phyloP scores from a whole-genome alignment of 805 yeast species.

The Candida xiaguanensis region DNA sequence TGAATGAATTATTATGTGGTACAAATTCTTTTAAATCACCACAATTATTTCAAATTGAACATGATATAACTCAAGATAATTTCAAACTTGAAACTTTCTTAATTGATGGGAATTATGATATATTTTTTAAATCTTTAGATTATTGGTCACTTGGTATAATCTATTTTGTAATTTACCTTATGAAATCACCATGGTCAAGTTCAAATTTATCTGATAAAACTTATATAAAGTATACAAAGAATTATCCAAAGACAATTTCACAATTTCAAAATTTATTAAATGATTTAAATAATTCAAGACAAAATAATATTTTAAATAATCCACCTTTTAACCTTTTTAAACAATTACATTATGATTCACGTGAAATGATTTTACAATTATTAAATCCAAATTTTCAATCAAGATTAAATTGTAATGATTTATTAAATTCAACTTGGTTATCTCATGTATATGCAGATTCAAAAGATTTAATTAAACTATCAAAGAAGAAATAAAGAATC shows the following conservation, averaged over 20 bases:
- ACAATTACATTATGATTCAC: slow-evolving; percentile 35
- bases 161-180: slow-evolving; percentile 41
- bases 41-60: slow-evolving; percentile 35
- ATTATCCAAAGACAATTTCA: slow-evolving; percentile 22
- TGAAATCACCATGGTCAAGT: slow-evolving; percentile 47
- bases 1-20: slow-evolving; percentile 37
- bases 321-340: slow-evolving; percentile 33
- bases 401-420: slow-evolving; percentile 22
- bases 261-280: slow-evolving; percentile 16
- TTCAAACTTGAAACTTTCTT: slow-evolving; percentile 10
- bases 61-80: slow-evolving; percentile 9
- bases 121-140: slow-evolving; percentile 37
- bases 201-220: slow-evolving; percentile 27
- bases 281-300: slow-evolving; percentile 20
- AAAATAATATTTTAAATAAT: slow-evolving; percentile 16
- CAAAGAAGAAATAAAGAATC: slow-evolving; percentile 1
- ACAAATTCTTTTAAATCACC: slow-evolving; percentile 56
- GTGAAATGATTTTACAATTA: slow-evolving; percentile 27
- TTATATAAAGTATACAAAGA: slow-evolving; percentile 18
- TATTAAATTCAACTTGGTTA: slow-evolving; percentile 34
- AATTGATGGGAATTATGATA: background rate
- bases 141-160: slow-evolving; percentile 52
- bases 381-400: slow-evolving; percentile 28
- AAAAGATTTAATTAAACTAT: slow-evolving; percentile 24
- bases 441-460: slow-evolving; percentile 37